A percentile compares a stretch with the other conserved stretches of the same genome.
phyloP scores from a whole-genome alignment of 768 basidiomycete species.

The Russula virescens region DNA sequence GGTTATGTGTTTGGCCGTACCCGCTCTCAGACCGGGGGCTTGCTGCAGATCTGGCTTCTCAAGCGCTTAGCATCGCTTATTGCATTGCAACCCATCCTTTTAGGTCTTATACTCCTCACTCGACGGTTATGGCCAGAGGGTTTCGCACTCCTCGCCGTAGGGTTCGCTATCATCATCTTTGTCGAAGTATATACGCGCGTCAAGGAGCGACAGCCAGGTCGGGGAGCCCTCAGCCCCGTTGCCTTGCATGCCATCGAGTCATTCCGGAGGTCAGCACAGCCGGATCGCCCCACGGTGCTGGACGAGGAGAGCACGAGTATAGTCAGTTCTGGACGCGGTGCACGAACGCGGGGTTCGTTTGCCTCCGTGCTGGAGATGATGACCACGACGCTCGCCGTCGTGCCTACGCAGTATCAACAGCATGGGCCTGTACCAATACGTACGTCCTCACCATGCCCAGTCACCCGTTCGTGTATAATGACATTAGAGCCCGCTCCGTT shows the following conservation, averaged over 20 bases:
- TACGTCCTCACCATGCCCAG: slow-evolving; percentile 34
- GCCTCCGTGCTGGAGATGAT: slow-evolving; percentile 83
- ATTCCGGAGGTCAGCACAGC: slow-evolving; percentile 43
- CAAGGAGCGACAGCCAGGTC: slow-evolving; percentile 46
- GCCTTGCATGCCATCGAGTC: slow-evolving; percentile 53
- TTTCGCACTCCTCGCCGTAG: slow-evolving; percentile 52
- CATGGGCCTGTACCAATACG: slow-evolving; percentile 63
- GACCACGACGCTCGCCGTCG: slow-evolving; percentile 69
- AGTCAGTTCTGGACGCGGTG: slow-evolving; percentile 34
- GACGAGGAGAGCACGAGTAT: slow-evolving; percentile 50
- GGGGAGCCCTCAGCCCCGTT: slow-evolving; percentile 46
- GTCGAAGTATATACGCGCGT: slow-evolving; percentile 54
- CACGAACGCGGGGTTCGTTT: slow-evolving; percentile 61
- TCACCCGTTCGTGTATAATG: not conserved
- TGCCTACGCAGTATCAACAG: slow-evolving; percentile 51
- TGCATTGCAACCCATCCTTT: slow-evolving; percentile 65
- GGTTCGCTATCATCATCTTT: slow-evolving; percentile 47
- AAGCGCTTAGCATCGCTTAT: slow-evolving; percentile 67
- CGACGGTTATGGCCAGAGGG: slow-evolving; percentile 68
- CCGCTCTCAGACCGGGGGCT: slow-evolving; percentile 68
- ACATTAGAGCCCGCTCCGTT: not conserved
- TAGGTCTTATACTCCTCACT: slow-evolving; percentile 68
- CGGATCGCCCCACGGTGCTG: slow-evolving; percentile 32
- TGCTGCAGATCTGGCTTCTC: slow-evolving; percentile 69
- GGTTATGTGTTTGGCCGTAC: slow-evolving; percentile 74